phyloP scores from a whole-genome alignment of 352 stramenopile species.

The Thalassiosira gravida region DNA sequence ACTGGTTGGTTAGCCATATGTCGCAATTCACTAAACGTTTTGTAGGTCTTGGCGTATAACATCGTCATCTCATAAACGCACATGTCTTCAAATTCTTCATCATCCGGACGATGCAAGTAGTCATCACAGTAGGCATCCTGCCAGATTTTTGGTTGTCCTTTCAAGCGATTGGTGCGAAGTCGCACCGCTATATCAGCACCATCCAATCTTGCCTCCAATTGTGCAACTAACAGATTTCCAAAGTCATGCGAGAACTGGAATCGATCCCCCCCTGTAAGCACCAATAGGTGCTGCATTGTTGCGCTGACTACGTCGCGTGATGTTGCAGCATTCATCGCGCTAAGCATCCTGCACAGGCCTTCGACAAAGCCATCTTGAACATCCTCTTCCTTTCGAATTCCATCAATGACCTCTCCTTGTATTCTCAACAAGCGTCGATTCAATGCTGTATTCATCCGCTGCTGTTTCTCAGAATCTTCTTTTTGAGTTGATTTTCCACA shows the following conservation, averaged over 20 bases:
- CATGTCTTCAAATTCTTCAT: constrained; percentile 1
- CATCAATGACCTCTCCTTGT: constrained; percentile 3
- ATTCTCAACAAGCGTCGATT: constrained; percentile 17
- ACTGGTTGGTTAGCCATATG: too few relatives aligned
- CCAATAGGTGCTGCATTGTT: constrained; percentile 41
- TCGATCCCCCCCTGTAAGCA: constrained; percentile 18
- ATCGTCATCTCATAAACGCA: constrained; percentile 27
- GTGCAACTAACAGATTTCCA: constrained; percentile 21
- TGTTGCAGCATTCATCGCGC: constrained; percentile 34
- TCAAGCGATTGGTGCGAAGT: not conserved
- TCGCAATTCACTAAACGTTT: constrained; percentile 12
- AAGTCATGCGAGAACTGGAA: constrained; percentile 54
- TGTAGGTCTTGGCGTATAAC: constrained; percentile 25
- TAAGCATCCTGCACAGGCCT: constrained; percentile 39
- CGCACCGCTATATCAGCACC: constrained; percentile 8
- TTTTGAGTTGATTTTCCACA: constrained; percentile 26
- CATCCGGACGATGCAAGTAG: constrained; percentile 31
- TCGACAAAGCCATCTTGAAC: constrained; percentile 33
- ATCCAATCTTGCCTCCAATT: constrained; percentile 38
- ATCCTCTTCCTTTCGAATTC: constrained; percentile 9
- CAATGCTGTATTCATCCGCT: constrained; percentile 8
- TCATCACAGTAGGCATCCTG: constrained; percentile 25
- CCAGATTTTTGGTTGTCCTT: constrained; percentile 14
- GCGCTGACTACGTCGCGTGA: constrained; percentile 35
- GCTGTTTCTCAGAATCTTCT: constrained; percentile 31